Percentiles rank a stretch among this genome's conserved stretches.
Conservation (phyloP, 139 green algal genomes). For the Closterium sp. region DNA sequence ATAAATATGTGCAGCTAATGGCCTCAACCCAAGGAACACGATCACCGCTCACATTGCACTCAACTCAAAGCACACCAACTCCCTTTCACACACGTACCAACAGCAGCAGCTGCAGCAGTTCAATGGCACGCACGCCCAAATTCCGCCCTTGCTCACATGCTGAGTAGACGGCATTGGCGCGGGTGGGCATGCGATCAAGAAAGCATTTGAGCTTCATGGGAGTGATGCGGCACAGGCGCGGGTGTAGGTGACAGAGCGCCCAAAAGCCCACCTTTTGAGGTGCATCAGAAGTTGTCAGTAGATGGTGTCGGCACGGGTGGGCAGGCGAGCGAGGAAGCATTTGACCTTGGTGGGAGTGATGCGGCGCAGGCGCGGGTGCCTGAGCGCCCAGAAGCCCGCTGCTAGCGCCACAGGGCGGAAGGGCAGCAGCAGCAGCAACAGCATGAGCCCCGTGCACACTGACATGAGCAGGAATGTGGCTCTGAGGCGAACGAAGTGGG, state of each 20-base stretch:
- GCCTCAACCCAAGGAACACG: no score
- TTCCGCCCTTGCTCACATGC: no score
- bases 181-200: not conserved
- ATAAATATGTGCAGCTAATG: not conserved
- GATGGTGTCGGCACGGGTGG: constrained; percentile 9
- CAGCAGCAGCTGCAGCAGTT: no score
- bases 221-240: not conserved
- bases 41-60: no score
- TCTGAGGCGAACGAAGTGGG: no score
- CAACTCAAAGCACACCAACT: no score
- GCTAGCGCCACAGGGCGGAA: constrained; percentile 1
- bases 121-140: no score
- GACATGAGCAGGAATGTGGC: no score
- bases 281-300: not conserved
- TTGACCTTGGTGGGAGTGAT: constrained; percentile 5
- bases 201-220: not conserved
- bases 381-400: constrained; percentile 7
- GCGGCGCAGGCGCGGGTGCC: constrained; percentile 15
- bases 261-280: not conserved
- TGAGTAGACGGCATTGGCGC: constrained; percentile 1
- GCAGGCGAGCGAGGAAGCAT: constrained; percentile 5
- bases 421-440: not conserved
- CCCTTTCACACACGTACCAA: no score
- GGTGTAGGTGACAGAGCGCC: not conserved
- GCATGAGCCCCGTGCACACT: no score